Percentiles rank a stretch among this genome's conserved stretches.
These are phyloP conservation scores for Calonectria pseudoturangicola DNA, from an alignment of 2,329 filamentous ascomycete species.

Conservation along the genomic window DNA sequence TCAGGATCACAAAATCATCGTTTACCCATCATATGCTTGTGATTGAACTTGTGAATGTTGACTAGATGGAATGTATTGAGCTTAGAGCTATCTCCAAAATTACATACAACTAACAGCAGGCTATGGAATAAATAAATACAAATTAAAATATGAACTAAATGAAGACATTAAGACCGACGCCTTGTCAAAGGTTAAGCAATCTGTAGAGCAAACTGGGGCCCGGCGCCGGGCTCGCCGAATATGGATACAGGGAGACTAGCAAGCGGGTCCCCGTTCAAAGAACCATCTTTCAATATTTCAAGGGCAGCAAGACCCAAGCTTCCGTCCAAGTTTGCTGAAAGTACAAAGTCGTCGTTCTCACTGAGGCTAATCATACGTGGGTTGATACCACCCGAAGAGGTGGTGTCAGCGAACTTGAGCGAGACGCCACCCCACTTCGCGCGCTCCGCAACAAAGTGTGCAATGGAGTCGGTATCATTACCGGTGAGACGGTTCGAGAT, in stretches of 20 bases:
- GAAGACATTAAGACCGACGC: background rate
- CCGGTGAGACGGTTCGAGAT: constrained; percentile 18
- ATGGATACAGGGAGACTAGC: background rate
- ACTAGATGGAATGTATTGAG: background rate
- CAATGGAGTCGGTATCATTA: constrained; percentile 13
- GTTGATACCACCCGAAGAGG: constrained; percentile 13
- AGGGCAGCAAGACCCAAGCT: background rate
- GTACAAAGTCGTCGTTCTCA: background rate
- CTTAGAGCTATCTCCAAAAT: background rate
- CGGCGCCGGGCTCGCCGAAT: background rate
- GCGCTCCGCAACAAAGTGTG: background rate
- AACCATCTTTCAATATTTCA: background rate
- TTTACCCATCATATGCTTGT: background rate
- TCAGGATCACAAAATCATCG: background rate
- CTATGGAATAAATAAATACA: background rate
- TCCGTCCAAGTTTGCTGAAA: constrained; percentile 6
- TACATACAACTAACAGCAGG: background rate
- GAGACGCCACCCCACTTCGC: background rate
- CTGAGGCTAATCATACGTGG: constrained; percentile 7
- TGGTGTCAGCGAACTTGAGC: constrained; percentile 3
- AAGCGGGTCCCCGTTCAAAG: background rate
- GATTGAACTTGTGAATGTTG: background rate
- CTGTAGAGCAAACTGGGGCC: constrained; percentile 13
- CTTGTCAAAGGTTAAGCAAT: background rate
- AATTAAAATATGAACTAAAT: no score